A percentile compares a stretch with the other conserved stretches of the same genome.
Evolutionary conservation across 768 basidiomycete genomes (phyloP).

Genomic region (Lenzites betulinus): DNA sequence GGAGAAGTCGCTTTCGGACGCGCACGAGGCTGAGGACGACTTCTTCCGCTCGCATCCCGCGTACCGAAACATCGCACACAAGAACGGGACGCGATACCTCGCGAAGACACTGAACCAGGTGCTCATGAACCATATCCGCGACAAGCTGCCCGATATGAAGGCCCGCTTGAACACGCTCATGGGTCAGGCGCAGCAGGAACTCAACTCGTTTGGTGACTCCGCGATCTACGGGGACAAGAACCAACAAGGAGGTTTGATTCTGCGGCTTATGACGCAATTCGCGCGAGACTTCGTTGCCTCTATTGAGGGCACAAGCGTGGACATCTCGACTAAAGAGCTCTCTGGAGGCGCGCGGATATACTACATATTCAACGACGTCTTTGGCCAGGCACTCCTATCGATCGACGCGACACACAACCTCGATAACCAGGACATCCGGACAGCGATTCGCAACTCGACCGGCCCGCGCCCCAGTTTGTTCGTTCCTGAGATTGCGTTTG

Average conservation of each 20-base stretch:
- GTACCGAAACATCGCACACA: conserved; percentile 94
- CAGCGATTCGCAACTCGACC: conserved; percentile 97
- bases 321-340: conserved; percentile 97
- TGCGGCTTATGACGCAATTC: conserved; percentile 98
- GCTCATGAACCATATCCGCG: conserved; percentile 95
- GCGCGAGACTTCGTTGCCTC: conserved; percentile 96
- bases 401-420: conserved; percentile 92
- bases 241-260: conserved; percentile 87
- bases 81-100: conserved; percentile 95
- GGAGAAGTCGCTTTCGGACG: conserved; percentile 83
- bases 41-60: conserved; percentile 90
- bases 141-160: conserved; percentile 99
- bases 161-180: conserved; percentile 95
- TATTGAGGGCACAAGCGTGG: conserved; percentile 95
- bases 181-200: conserved; percentile 98
- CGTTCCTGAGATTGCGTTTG: conserved; percentile 96
- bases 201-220: conserved; percentile 93
- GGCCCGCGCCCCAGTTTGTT: conserved; percentile 96
- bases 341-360: conserved; percentile 98
- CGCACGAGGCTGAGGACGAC: conserved; percentile 81
- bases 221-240: conserved; percentile 92
- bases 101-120: conserved; percentile 95
- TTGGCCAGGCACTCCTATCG: conserved; percentile 85
- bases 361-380: conserved; percentile 99
- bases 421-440: conserved; percentile 93